Conservation (phyloP, 768 basidiomycete species). For the Kwoniella sp. region DNA sequence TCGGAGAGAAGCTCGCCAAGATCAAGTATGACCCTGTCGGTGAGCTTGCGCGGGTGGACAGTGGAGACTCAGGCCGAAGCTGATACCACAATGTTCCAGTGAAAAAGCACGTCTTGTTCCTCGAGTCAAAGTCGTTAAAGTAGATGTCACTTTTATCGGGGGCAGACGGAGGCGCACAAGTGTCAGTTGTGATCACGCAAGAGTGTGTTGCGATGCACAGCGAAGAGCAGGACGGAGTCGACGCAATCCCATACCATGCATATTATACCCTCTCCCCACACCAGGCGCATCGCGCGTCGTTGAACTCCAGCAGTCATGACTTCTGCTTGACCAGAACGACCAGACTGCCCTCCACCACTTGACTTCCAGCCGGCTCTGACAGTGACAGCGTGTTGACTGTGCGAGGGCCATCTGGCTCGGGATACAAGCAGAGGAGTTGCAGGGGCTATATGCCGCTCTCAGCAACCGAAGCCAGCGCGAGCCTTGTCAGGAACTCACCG, state of each 20-base stretch:
- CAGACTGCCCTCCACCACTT: constrained; percentile 22
- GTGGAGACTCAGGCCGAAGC: background rate
- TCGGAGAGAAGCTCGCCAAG: constrained; percentile 74
- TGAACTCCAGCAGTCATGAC: too few species aligned
- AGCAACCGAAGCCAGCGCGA: too few species aligned
- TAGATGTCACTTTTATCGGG: constrained; percentile 12
- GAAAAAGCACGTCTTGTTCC: constrained; percentile 47
- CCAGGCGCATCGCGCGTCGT: background rate
- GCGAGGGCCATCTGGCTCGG: background rate
- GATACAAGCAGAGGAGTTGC: background rate
- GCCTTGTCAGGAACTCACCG: too few species aligned
- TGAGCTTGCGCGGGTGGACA: too few species aligned
- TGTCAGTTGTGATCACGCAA: too few species aligned
- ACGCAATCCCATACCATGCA: constrained; percentile 25
- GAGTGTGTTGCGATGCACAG: too few species aligned
- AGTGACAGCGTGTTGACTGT: constrained; percentile 4
- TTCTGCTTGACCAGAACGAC: constrained; percentile 7
- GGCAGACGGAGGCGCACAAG: background rate
- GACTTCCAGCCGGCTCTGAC: constrained; percentile 13
- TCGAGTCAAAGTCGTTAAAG: constrained; percentile 48
- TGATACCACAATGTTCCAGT: constrained; percentile 18
- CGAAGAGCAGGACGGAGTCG: background rate
- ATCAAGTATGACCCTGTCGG: constrained; percentile 88
- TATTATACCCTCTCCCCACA: constrained; percentile 18
- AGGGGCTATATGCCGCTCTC: too few species aligned